Evolutionary conservation across 768 basidiomycete genomes (phyloP).

Genomic region (Phanerochaete carnosa): DNA sequence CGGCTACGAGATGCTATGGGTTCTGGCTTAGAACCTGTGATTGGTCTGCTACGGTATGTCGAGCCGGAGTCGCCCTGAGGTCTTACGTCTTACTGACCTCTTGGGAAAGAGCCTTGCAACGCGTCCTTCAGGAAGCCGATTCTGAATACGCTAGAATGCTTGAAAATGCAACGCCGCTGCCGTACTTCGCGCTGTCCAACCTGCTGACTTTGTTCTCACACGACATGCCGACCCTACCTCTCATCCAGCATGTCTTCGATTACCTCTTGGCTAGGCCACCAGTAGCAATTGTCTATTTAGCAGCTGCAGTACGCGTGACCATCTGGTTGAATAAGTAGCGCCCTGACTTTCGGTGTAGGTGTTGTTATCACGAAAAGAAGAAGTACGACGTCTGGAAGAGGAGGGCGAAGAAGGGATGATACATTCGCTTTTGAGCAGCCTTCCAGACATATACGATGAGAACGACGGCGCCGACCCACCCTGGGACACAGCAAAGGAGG

Average conservation of each 20-base stretch:
- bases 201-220: slow-evolving; percentile 91
- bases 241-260: slow-evolving; percentile 91
- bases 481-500: too few species aligned
- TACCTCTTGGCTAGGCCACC: slow-evolving; percentile 83
- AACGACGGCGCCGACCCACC: slow-evolving; percentile 10
- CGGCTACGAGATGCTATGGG: slow-evolving; percentile 90
- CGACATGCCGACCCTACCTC: slow-evolving; percentile 83
- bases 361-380: slow-evolving; percentile 66
- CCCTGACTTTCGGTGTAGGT: slow-evolving; percentile 44
- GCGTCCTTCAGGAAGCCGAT: slow-evolving; percentile 70
- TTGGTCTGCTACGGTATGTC: slow-evolving; percentile 69
- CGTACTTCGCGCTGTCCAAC: slow-evolving; percentile 88
- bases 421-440: slow-evolving; percentile 65
- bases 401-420: slow-evolving; percentile 83
- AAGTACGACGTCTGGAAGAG: slow-evolving; percentile 55
- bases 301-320: slow-evolving; percentile 61
- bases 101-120: slow-evolving; percentile 58
- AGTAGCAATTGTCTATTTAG: slow-evolving; percentile 76
- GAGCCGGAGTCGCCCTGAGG: background rate
- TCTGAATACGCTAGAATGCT: slow-evolving; percentile 65
- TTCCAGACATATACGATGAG: slow-evolving; percentile 57
- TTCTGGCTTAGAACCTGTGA: slow-evolving; percentile 73
- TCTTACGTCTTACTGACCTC: background rate
- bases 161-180: slow-evolving; percentile 67
- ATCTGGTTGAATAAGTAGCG: background rate